A percentile compares a stretch with the other conserved stretches of the same genome.
Evolutionary conservation across 345 rosid species (phyloP).

Genomic region (Fremontodendron californicum): DNA sequence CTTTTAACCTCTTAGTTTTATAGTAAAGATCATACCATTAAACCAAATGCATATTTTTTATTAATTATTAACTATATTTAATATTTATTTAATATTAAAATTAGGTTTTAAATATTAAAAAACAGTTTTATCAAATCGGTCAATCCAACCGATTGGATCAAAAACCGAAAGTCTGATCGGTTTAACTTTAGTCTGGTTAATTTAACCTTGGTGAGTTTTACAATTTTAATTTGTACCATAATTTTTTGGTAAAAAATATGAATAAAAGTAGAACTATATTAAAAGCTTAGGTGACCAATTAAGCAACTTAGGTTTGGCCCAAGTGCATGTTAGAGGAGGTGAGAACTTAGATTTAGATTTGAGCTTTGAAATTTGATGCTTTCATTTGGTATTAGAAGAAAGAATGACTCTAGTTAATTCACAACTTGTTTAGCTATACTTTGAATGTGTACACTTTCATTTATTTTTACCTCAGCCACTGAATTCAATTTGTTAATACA

Average conservation of each 20-base stretch:
- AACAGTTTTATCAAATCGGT: too few species aligned
- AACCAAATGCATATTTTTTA: too few species aligned
- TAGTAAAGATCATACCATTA: too few species aligned
- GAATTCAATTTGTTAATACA: not conserved
- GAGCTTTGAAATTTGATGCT: not conserved
- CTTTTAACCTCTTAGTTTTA: too few species aligned
- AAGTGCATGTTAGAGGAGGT: not conserved
- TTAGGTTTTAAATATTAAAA: too few species aligned
- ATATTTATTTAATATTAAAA: too few species aligned
- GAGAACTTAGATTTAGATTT: not conserved
- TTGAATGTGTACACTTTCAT: not conserved
- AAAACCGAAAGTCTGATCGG: too few species aligned
- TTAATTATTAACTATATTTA: too few species aligned
- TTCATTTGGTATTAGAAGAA: not conserved
- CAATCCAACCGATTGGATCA: too few species aligned
- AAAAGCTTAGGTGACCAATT: not conserved
- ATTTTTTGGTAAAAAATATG: too few species aligned
- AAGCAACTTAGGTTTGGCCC: not conserved
- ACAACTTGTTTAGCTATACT: not conserved
- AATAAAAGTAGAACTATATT: not conserved
- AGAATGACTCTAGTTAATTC: not conserved
- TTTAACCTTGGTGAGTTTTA: too few species aligned
- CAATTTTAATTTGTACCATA: not conserved
- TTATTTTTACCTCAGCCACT: not conserved
- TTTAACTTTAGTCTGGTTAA: too few species aligned